Conservation (phyloP, 116 monocot species). For the Iris pallida region DNA sequence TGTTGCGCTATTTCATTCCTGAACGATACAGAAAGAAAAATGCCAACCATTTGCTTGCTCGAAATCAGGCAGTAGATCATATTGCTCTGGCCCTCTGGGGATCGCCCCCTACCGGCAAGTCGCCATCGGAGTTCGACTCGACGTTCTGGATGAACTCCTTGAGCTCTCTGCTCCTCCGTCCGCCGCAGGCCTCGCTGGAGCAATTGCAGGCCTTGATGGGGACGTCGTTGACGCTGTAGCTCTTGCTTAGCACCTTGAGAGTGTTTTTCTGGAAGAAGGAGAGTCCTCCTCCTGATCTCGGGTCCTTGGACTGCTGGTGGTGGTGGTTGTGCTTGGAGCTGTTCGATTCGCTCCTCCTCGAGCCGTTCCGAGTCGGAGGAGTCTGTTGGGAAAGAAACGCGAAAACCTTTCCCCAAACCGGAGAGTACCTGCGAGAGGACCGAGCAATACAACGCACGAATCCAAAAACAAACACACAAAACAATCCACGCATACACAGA, state of each 20-base stretch:
- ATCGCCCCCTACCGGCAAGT: conserved; percentile 7
- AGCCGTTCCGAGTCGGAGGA: not conserved
- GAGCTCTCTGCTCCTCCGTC: conserved; percentile 34
- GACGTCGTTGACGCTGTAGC: conserved; percentile 33
- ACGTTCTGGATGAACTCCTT: conserved; percentile 45
- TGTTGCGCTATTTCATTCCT: conserved; percentile 66
- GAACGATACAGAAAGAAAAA: conserved; percentile 93
- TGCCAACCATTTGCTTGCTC: conserved; percentile 97
- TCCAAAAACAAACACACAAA: too few relatives aligned
- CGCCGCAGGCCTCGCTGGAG: conserved; percentile 7
- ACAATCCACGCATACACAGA: too few relatives aligned
- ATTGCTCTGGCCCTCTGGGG: not conserved
- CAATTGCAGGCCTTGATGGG: conserved; percentile 73
- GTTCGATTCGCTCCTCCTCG: conserved; percentile 1
- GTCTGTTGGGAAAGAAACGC: too few relatives aligned
- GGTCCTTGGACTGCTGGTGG: conserved; percentile 18
- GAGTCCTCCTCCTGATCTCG: not conserved
- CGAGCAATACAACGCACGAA: too few relatives aligned
- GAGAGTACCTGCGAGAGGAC: too few relatives aligned
- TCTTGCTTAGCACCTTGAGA: conserved; percentile 63
- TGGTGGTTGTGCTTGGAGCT: conserved; percentile 14
- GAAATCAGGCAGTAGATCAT: conserved; percentile 61
- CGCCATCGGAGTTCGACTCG: conserved; percentile 35
- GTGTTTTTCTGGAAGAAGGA: conserved; percentile 67
- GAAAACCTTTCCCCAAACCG: too few relatives aligned